Evolutionary conservation across 106 monocot species (phyloP), one percentile per base, ranked within the genome.

Genomic region (Dactylorhiza incarnata): DNA sequence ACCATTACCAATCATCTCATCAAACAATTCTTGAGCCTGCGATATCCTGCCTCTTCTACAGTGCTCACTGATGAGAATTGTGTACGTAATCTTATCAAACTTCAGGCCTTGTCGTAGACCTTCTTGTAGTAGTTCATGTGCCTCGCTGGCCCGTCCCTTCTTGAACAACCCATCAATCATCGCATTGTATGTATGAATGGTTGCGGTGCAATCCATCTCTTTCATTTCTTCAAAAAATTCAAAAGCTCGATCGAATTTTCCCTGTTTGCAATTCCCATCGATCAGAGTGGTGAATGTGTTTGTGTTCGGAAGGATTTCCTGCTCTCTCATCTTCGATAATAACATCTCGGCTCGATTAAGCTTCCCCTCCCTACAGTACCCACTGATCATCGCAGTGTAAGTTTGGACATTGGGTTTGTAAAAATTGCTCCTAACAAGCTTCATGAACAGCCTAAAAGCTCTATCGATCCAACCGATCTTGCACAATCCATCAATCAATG

Each of bases 401-500:
- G 99, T 99, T 17, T 74, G 68, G 25, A 91, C 86, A 77, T 91
- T 94, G 0, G 99, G 99, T 82, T 99, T 99, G 79, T 99, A 99
- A 0, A 78, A 73, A 48, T 88, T 79, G 73, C 99, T 99, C 74
- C 83, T 81, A 7, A 94, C 84, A 73, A 99, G 91, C 85, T 99
- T 99, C 68, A 99, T 76, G 78, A 99, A 99, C 74, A 99, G 84
- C 74, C 94, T 74, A 50, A 99, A 99, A 11, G 99, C 94, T 67
- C 89, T 77, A 79, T 99, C 99, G 0, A 91, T 94, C 99, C 99
- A 99, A 20, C 99, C 91, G 62, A 99, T 94, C 85, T 90, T 99
- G 82, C 94, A 88, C 22, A 99, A 78, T 20, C 99, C 99, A 74
- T 93, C 80, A 13, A 99, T 99, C 75, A 99, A 65, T 12, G 72